Percentiles rank a stretch among this genome's conserved stretches.
Evolutionary conservation across 2,329 filamentous ascomycete genomes (phyloP).

Genomic region (Phyllosticta citriasiana): DNA sequence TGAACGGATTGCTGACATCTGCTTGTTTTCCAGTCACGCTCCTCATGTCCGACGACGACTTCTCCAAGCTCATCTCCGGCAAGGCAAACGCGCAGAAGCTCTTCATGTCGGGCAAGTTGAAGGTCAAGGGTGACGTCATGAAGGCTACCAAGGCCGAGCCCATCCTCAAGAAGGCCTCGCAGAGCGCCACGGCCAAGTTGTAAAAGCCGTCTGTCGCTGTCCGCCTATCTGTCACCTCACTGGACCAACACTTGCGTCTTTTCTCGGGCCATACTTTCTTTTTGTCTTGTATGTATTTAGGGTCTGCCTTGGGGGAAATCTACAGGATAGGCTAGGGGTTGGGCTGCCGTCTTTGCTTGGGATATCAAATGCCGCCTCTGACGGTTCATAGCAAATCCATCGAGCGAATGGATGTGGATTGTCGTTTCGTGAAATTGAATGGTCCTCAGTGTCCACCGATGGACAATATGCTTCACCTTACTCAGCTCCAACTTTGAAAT

Average conservation of each 20-base stretch:
- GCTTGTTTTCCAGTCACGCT: conserved; percentile 54
- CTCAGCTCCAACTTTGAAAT: too few relatives aligned
- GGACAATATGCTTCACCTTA: too few relatives aligned
- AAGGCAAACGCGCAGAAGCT: conserved; percentile 90
- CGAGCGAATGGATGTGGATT: neutral
- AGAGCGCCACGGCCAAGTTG: conserved; percentile 57
- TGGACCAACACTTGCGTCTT: too few relatives aligned
- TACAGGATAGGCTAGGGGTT: neutral
- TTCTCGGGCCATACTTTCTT: conserved; percentile 41
- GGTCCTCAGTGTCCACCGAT: neutral
- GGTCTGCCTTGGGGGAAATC: neutral
- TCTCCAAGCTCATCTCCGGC: conserved; percentile 69
- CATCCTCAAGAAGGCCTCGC: conserved; percentile 78
- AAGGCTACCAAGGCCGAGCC: conserved; percentile 96
- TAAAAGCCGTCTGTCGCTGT: conserved; percentile 23
- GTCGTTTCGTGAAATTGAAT: neutral
- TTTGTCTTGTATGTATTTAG: neutral
- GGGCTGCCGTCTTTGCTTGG: neutral
- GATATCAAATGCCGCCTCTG: neutral
- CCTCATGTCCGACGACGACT: conserved; percentile 73
- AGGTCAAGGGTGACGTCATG: conserved; percentile 97
- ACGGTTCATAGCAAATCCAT: neutral
- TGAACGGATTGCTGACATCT: neutral
- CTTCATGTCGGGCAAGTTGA: conserved; percentile 98
- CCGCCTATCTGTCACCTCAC: too few relatives aligned